These are phyloP conservation scores for Corchorus olitorius DNA, from an alignment of 345 rosid species.

Conservation along the genomic window DNA sequence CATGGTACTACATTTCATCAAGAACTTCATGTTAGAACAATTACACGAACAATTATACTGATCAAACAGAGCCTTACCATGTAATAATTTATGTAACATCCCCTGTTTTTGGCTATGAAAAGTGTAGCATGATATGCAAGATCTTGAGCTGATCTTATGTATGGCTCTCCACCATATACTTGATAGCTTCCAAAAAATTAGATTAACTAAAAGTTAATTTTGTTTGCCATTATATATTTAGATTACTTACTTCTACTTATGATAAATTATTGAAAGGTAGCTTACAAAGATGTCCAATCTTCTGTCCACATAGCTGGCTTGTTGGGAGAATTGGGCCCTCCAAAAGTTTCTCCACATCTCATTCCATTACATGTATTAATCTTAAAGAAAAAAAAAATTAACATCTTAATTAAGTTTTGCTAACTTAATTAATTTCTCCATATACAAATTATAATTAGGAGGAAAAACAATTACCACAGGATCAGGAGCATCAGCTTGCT, in stretches of 20 bases:
- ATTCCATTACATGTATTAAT: conserved; percentile 88
- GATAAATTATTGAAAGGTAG: neutral
- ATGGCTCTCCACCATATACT: conserved; percentile 66
- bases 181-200: conserved; percentile 50
- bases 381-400: conserved; percentile 35
- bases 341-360: conserved; percentile 81
- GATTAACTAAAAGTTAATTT: neutral
- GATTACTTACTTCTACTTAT: no score
- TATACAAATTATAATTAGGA: neutral
- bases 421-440: neutral
- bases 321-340: conserved; percentile 79
- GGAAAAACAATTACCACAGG: conserved; percentile 57
- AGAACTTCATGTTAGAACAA: neutral
- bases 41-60: neutral
- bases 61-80: conserved; percentile 53
- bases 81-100: conserved; percentile 84
- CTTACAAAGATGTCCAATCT: conserved; percentile 90
- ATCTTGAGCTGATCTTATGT: conserved; percentile 70
- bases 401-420: neutral
- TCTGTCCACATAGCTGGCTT: conserved; percentile 93
- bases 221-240: neutral
- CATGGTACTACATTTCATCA: conserved; percentile 62
- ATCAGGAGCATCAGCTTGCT: conserved; percentile 84
- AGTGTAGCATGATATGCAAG: conserved; percentile 79
- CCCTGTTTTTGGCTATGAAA: conserved; percentile 70